A percentile compares a stretch with the other conserved stretches of the same genome.
phyloP scores from a whole-genome alignment of 768 basidiomycete genomes.

The Boletellus ananiceps region DNA sequence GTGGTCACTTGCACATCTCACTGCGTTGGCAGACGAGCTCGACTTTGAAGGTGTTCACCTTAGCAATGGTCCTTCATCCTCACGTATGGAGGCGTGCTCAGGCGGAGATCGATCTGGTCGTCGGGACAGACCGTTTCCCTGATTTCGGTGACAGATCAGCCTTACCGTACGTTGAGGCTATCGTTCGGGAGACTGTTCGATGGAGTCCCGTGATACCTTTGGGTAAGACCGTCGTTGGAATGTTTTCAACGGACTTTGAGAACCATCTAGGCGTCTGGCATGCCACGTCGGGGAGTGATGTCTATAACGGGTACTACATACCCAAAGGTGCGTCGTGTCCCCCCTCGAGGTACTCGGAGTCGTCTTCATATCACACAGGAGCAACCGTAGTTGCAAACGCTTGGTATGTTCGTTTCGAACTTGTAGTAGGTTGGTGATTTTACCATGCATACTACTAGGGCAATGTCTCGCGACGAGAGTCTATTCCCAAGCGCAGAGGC shows the following conservation, averaged over 20 bases:
- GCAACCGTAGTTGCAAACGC: slow-evolving; percentile 9
- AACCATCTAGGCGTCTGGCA: background rate
- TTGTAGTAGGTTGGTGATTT: no score
- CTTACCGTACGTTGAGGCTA: slow-evolving; percentile 1
- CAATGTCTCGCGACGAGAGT: slow-evolving; percentile 9
- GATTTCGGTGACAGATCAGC: slow-evolving; percentile 17
- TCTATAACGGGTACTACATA: slow-evolving; percentile 29
- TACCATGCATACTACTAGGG: background rate
- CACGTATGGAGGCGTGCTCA: slow-evolving; percentile 8
- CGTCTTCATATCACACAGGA: slow-evolving; percentile 1
- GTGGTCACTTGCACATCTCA: background rate
- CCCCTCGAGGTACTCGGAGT: no score
- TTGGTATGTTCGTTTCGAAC: slow-evolving; percentile 2
- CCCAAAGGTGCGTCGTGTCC: slow-evolving; percentile 22
- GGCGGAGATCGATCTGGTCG: slow-evolving; percentile 23
- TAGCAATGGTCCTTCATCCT: slow-evolving; percentile 1
- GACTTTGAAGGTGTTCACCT: background rate
- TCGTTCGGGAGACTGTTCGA: background rate
- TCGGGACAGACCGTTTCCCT: slow-evolving; percentile 22
- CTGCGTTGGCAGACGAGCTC: background rate
- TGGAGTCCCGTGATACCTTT: background rate
- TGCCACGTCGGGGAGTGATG: slow-evolving; percentile 24
- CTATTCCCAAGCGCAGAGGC: slow-evolving; percentile 7
- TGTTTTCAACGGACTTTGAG: background rate
- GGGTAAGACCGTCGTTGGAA: background rate